A percentile compares a stretch with the other conserved stretches of the same genome.
These are phyloP conservation scores for Xylariaceae sp. DNA, from an alignment of 2,329 filamentous ascomycete genomes.

Conservation along the genomic window DNA sequence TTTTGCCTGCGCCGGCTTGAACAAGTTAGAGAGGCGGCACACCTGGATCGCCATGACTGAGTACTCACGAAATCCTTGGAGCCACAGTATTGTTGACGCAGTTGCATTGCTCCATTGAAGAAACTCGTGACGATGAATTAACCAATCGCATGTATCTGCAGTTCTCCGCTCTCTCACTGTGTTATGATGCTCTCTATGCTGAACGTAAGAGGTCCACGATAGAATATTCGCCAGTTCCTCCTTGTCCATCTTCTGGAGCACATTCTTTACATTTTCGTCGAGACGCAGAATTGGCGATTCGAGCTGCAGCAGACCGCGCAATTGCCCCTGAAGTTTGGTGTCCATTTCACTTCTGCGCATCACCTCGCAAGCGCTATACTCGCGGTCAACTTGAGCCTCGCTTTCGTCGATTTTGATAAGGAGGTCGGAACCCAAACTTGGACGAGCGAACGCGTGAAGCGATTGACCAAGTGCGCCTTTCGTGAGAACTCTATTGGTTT, in stretches of 20 bases:
- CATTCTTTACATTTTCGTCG: slow-evolving; percentile 5
- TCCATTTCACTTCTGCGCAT: background rate
- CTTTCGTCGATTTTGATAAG: slow-evolving; percentile 1
- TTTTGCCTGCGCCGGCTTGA: slow-evolving; percentile 14
- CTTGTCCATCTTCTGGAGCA: slow-evolving; percentile 1
- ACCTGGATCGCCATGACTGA: background rate
- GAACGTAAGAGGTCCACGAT: slow-evolving; percentile 10
- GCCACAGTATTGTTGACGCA: slow-evolving; percentile 10
- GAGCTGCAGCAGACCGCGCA: slow-evolving; percentile 4
- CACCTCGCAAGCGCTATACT: slow-evolving; percentile 3
- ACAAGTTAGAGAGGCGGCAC: background rate
- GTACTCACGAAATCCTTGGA: slow-evolving; percentile 12
- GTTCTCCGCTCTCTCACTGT: slow-evolving; percentile 6
- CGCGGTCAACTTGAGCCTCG: slow-evolving; percentile 1
- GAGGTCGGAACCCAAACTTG: background rate
- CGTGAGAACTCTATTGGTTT: slow-evolving; percentile 6
- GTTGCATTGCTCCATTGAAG: slow-evolving; percentile 9
- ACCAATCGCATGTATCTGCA: slow-evolving; percentile 11
- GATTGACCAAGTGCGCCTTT: too few relatives aligned
- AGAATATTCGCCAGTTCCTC: background rate
- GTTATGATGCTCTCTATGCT: slow-evolving; percentile 6
- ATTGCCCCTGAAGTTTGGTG: background rate
- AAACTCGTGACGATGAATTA: slow-evolving; percentile 7
- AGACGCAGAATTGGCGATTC: slow-evolving; percentile 2
- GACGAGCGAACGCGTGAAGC: background rate